Base-by-base conservation (phyloP, 768 basidiomycete genomes). In the Asterophora lycoperdoides region DNA sequence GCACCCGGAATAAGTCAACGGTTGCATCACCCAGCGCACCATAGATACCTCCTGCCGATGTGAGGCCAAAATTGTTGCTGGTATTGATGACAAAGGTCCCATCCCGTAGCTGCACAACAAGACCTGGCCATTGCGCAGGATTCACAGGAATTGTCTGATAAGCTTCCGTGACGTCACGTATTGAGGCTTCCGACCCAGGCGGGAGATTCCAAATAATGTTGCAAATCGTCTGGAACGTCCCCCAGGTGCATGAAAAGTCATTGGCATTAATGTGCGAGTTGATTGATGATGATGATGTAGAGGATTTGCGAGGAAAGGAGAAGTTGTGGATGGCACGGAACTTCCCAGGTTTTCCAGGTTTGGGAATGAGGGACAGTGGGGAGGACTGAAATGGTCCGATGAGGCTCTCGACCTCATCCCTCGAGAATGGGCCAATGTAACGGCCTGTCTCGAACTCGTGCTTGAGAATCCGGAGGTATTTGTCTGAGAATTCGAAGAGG, bases 171-270 rank as follows among this genome's bases (percentile, higher is more conserved):
- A 58, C 52, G 19, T 56, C 54, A n/a, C 28, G n/a, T 2, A 51
- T 41, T 1, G 44, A 45, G 3, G 37, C 47, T 30, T 54, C 46
- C 0, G 40, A 56, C 0, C 49, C 57, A 5, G 52, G 44, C 11
- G 52, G 57, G 1, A 58, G 44, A 1, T 36, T 10, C 0, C 11
- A 44, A 1, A 51, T 10, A 1, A 48, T 26, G 7, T 26, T 5
- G 8, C 38, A 41, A 13, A 57, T 14, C 6, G 41, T 39, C 0
- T 6, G 7, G 28, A 57, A 57, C 0, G 34, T 59, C 1, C 55
- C 67, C 69, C 68, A 73, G 0, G 64, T 67, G 41, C 60, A 64
- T 0, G 69, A 68, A 19, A 60, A 72, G 8, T 55, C 4, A n/a
- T 61, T 47, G 0, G 67, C 41, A n/a, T 62, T 26, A 1, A 68